Evolutionary conservation across 768 basidiomycete species (phyloP), one percentile per base, ranked within the genome.

Genomic region (Lactarius hatsudake): DNA sequence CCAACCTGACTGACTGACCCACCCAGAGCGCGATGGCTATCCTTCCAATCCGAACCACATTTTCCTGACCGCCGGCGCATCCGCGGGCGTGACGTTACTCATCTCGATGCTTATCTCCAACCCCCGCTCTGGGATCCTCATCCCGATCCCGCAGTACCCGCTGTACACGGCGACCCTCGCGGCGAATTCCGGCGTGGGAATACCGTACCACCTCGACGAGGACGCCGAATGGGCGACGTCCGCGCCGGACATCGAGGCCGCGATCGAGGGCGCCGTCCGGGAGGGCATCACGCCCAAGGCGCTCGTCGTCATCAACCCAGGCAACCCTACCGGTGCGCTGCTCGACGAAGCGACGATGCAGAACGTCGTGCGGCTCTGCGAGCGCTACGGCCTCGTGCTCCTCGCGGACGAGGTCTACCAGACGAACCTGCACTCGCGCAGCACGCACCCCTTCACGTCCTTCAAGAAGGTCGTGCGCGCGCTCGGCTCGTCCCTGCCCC

Each of bases 351-450:
- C 77, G 34, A 91, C 90, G 26, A 91, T 94, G 82, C 79, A 82
- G 64, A 79, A 84, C 59, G 84, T 99, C 65, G 86, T 97, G n/a
- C 78, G 86, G 32, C 78, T 98, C 12, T 96, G 94, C 78, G 91
- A 95, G 75, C 82, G 90, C 71, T 81, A 98, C 78, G 81, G 81
- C 8, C 87, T 99, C 65, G 90, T 96, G 26, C 86, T 99, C 60
- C 85, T 98, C 70, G 96, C 96, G 0, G 96, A 99, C 77, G 96
- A 99, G 77, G 96, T 99, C n/a, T 98, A 99, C 83, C 96, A 99
- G 78, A 80, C 80, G 72, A 98, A 98, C 81, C 84, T 98, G 54
- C 95, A 96, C 80, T 81, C 83, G 55, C 81, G 79, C 51, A 74
- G 77, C 3, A 81, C 81, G 1, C 87, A 91, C 75, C 84, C 91